phyloP scores from a whole-genome alignment of 495 filamentous ascomycete genomes.

The Melanomma pulvis-pyrius region DNA sequence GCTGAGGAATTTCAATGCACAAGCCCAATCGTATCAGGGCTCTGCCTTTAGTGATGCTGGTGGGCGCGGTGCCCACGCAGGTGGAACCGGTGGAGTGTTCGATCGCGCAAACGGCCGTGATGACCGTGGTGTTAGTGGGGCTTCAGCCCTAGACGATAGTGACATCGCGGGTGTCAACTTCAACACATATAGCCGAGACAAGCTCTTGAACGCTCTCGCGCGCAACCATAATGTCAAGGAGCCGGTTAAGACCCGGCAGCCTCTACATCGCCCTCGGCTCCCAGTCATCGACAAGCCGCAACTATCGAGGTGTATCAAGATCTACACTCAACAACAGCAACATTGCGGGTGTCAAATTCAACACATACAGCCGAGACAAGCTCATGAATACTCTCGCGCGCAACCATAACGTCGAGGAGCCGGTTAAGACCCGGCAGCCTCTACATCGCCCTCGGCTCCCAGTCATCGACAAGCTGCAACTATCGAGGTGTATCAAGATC shows the following conservation, averaged over 20 bases:
- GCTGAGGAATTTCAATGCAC: slow-evolving; percentile 82
- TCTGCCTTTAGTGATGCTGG: slow-evolving; percentile 92
- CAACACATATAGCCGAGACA: slow-evolving; percentile 96
- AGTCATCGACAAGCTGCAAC: slow-evolving; percentile 72
- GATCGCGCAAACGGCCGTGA: slow-evolving; percentile 92
- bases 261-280: slow-evolving; percentile 75
- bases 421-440: slow-evolving; percentile 66
- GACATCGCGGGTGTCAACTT: slow-evolving; percentile 98
- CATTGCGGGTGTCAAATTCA: slow-evolving; percentile 98
- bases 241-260: slow-evolving; percentile 65
- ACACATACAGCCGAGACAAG: slow-evolving; percentile 97
- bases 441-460: slow-evolving; percentile 79
- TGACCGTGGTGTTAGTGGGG: slow-evolving; percentile 84
- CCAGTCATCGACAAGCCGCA: slow-evolving; percentile 75
- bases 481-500: slow-evolving; percentile 88
- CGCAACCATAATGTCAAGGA: slow-evolving; percentile 81
- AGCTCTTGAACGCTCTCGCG: slow-evolving; percentile 98
- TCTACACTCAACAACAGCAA: slow-evolving; percentile 98
- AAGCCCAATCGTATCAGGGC: slow-evolving; percentile 83
- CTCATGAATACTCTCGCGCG: slow-evolving; percentile 96
- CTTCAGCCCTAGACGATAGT: slow-evolving; percentile 95
- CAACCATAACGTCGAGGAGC: slow-evolving; percentile 79
- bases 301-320: slow-evolving; percentile 85
- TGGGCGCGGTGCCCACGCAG: slow-evolving; percentile 83
- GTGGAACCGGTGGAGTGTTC: slow-evolving; percentile 74